Percentiles rank a stretch among this genome's conserved stretches.
Conservation (phyloP, 176 grass and related monocot species). For the Pontederia crassipes region DNA sequence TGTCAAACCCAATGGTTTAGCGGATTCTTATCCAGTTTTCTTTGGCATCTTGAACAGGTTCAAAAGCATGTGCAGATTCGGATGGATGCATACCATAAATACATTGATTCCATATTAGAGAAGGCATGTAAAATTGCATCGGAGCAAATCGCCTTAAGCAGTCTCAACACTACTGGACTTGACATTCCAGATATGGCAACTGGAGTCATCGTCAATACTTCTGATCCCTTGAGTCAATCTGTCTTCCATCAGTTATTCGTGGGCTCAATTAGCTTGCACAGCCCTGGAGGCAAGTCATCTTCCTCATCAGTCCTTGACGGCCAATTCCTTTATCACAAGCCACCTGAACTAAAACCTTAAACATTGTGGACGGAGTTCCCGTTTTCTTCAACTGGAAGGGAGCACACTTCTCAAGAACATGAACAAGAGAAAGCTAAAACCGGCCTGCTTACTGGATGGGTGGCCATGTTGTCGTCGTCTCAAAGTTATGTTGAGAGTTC, state of each 20-base stretch:
- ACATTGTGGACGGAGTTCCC: too few relatives aligned
- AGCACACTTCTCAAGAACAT: too few relatives aligned
- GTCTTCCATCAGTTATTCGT: conserved; percentile 76
- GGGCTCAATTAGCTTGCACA: conserved; percentile 52
- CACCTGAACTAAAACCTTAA: not conserved
- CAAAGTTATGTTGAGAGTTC: too few relatives aligned
- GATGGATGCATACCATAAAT: conserved; percentile 85
- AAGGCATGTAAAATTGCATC: conserved; percentile 85
- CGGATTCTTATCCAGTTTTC: too few relatives aligned
- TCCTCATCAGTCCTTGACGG: conserved; percentile 35
- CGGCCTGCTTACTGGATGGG: too few relatives aligned
- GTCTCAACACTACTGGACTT: conserved; percentile 39
- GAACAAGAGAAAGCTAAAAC: too few relatives aligned
- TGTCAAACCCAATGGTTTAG: too few relatives aligned
- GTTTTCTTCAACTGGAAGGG: too few relatives aligned
- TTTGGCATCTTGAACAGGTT: conserved; percentile 28
- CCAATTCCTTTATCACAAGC: conserved; percentile 1
- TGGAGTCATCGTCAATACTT: conserved; percentile 30
- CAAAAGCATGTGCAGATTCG: conserved; percentile 93
- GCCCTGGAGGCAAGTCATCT: conserved; percentile 43
- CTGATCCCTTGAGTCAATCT: conserved; percentile 46
- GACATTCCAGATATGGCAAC: conserved; percentile 42
- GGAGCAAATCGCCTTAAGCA: conserved; percentile 47
- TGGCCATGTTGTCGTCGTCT: too few relatives aligned
- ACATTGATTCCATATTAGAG: conserved; percentile 70